phyloP scores from a whole-genome alignment of 495 filamentous ascomycete genomes.

The Aspergillus wentii region DNA sequence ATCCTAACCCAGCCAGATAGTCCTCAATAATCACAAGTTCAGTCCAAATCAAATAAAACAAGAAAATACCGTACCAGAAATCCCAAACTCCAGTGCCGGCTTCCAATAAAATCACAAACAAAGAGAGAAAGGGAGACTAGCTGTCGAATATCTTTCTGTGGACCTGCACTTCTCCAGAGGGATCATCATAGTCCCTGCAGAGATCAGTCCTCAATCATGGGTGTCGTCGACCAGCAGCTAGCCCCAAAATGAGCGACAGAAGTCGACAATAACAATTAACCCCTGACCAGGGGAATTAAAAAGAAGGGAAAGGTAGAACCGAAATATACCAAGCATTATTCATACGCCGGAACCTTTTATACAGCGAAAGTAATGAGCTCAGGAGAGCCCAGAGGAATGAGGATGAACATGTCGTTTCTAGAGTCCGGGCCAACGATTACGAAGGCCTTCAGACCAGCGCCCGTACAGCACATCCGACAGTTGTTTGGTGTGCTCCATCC shows the following conservation, averaged over 20 bases:
- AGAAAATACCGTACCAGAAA: not conserved
- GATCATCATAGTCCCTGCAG: too few relatives aligned
- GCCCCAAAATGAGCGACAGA: conserved; percentile 2
- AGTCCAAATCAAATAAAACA: not conserved
- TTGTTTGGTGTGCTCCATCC: conserved; percentile 89
- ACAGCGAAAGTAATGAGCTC: conserved; percentile 2
- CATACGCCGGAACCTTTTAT: not conserved
- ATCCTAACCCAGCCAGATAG: too few relatives aligned
- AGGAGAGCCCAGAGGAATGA: conserved; percentile 3
- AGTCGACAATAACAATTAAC: conserved; percentile 1
- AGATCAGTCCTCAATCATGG: conserved; percentile 1
- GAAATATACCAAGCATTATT: not conserved
- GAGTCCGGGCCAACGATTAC: conserved; percentile 66
- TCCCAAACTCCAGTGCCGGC: not conserved
- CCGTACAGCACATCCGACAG: conserved; percentile 85
- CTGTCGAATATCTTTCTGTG: too few relatives aligned
- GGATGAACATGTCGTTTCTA: too few relatives aligned
- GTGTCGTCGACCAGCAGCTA: conserved; percentile 8
- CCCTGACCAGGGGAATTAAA: not conserved
- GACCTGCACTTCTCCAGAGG: too few relatives aligned
- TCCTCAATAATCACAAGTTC: too few relatives aligned
- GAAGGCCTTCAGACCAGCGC: conserved; percentile 83
- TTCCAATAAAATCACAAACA: not conserved
- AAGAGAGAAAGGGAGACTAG: not conserved
- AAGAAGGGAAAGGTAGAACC: not conserved